Evolutionary conservation across 2,329 filamentous ascomycete genomes (phyloP).

Genomic region (Anthostomella pinea): DNA sequence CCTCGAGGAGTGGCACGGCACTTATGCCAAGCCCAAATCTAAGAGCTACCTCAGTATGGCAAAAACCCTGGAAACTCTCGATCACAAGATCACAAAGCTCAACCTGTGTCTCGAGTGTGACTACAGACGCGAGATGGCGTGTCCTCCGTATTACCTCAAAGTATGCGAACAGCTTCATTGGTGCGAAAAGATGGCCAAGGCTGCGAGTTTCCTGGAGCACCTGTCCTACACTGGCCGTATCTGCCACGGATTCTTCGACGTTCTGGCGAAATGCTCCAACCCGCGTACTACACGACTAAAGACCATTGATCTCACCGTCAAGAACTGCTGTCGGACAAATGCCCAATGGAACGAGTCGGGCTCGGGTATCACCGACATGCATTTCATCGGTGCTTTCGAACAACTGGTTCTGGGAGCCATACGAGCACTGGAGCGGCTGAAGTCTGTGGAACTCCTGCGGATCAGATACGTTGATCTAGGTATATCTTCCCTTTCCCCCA

Average conservation of each 20-base stretch:
- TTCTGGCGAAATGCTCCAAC: conserved; percentile 49
- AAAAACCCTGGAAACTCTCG: conserved; percentile 56
- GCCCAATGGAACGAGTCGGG: conserved; percentile 59
- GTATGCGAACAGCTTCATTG: conserved; percentile 60
- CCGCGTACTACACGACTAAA: conserved; percentile 52
- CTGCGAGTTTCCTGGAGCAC: conserved; percentile 62
- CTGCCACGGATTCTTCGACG: conserved; percentile 66
- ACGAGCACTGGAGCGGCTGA: conserved; percentile 56
- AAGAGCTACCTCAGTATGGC: conserved; percentile 72
- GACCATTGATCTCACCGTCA: conserved; percentile 69
- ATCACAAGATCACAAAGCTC: conserved; percentile 57
- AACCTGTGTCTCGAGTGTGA: conserved; percentile 70
- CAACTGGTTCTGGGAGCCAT: conserved; percentile 63
- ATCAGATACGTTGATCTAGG: conserved; percentile 74
- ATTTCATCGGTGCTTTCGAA: conserved; percentile 71
- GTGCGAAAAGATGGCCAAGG: conserved; percentile 60
- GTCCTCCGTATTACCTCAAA: conserved; percentile 60
- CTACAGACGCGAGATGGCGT: conserved; percentile 61
- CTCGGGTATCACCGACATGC: conserved; percentile 68
- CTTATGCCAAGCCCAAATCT: conserved; percentile 68
- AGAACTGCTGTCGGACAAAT: conserved; percentile 66
- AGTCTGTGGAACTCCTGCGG: conserved; percentile 60
- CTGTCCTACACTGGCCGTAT: conserved; percentile 71
- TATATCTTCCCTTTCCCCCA: conserved; percentile 33
- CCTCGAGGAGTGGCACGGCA: conserved; percentile 61